Conservation (phyloP, 352 stramenopile genomes). For the Aphanomyces invadans region DNA sequence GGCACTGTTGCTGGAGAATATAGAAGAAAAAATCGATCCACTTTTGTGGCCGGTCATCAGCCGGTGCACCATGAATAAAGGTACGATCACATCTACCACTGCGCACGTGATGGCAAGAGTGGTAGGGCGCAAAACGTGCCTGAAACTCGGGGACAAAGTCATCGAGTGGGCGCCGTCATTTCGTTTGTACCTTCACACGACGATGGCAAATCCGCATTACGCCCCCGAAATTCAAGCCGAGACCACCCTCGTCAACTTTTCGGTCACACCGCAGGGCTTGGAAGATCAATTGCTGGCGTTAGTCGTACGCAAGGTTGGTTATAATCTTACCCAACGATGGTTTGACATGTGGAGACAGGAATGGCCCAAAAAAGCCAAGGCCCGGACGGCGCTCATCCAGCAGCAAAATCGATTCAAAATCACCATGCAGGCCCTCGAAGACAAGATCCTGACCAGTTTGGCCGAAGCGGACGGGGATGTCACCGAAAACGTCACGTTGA, state of each 20-base stretch:
- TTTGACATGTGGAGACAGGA: conserved; percentile 33
- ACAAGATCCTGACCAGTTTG: conserved; percentile 82
- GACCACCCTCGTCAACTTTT: conserved; percentile 89
- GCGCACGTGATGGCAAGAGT: too few relatives aligned
- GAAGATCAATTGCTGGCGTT: conserved; percentile 86
- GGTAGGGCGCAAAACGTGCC: conserved; percentile 44
- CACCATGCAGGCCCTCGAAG: conserved; percentile 75
- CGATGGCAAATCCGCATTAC: conserved; percentile 89
- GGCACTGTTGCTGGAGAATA: conserved; percentile 84
- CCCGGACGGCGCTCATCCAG: conserved; percentile 69
- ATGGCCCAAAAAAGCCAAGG: conserved; percentile 77
- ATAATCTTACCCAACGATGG: background rate
- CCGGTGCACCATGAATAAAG: conserved; percentile 59
- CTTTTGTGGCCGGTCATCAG: conserved; percentile 80
- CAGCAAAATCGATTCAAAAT: conserved; percentile 90
- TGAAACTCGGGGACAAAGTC: conserved; percentile 84
- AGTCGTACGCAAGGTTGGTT: conserved; percentile 62
- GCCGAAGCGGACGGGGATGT: conserved; percentile 79
- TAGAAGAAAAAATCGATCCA: conserved; percentile 80
- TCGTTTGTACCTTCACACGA: conserved; percentile 86
- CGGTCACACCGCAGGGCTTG: conserved; percentile 81
- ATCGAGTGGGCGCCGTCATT: conserved; percentile 79
- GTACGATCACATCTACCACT: too few relatives aligned
- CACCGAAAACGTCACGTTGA: conserved; percentile 94
- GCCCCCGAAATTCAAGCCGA: conserved; percentile 87